Conservation (phyloP, 164 flowering plant species). For the Houttuynia cordata region DNA sequence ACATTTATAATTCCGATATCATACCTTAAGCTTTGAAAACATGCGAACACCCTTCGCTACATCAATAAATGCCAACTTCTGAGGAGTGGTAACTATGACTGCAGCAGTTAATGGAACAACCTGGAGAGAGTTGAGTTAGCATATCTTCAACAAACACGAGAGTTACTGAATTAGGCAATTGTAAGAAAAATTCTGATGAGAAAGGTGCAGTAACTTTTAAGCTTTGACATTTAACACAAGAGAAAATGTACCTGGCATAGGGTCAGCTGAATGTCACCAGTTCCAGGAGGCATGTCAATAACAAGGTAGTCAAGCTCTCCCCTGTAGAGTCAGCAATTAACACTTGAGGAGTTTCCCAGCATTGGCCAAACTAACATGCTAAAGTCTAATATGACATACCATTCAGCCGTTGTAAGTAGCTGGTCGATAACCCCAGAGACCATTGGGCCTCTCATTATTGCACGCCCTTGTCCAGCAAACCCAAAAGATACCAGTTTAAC, state of each 20-base stretch:
- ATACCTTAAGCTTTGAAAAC: constrained; percentile 96
- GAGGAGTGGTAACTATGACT: constrained; percentile 95
- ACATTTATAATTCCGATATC: not conserved
- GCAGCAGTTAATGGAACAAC: constrained; percentile 96
- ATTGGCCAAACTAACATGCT: not conserved
- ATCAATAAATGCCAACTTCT: constrained; percentile 91
- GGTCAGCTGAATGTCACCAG: constrained; percentile 97
- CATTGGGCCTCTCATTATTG: constrained; percentile 99
- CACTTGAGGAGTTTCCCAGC: not conserved
- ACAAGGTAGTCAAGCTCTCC: constrained; percentile 97
- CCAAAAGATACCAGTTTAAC: constrained; percentile 97
- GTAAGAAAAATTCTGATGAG: no score
- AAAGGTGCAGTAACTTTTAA: no score
- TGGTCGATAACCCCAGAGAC: constrained; percentile 97
- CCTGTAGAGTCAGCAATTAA: constrained; percentile 33
- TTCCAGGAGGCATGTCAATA: constrained; percentile 99
- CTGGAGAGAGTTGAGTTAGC: constrained; percentile 22
- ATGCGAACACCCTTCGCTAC: constrained; percentile 99
- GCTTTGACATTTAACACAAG: not conserved
- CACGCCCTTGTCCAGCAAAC: constrained; percentile 99
- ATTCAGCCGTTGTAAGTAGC: constrained; percentile 85
- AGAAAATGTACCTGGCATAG: constrained; percentile 68
- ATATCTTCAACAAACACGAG: not conserved
- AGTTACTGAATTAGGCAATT: not conserved
- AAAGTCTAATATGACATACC: constrained; percentile 32